Base-by-base conservation (phyloP, 1,284 basidiomycete species). In the Hymenochaete sp. region DNA sequence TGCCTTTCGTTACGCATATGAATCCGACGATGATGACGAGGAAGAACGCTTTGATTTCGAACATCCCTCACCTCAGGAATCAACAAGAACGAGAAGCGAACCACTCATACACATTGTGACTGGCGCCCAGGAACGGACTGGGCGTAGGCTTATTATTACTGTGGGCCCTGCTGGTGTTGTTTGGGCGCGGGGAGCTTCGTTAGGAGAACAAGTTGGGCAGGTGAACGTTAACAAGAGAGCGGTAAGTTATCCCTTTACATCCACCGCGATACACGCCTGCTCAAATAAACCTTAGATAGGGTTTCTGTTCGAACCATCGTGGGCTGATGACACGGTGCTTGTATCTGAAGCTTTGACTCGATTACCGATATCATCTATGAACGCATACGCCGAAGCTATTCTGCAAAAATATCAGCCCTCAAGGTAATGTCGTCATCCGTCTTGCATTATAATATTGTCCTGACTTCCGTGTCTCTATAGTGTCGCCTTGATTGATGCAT, bases 1-100 rank as follows among this genome's bases (percentile, higher is more conserved):
- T 5, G 73, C 79, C 1, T 73, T 79, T 25, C 70, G 79, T 44
- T 70, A 82, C 49, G 73, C 72, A 27, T 62, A 80, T 41, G 79
- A 82, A 56, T 81, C 79, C 1, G 79, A 82, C 47, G 79, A 81
- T 9, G 73, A 80, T 53, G 77, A 82, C 48, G 76, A 80, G 52
- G 75, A 81, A 46, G 76, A 80, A 52, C 64, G 68, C n/a, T n/a
- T n/a, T n/a, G n/a, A n/a, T n/a, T n/a, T n/a, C n/a, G n/a, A n/a
- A n/a, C n/a, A n/a, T n/a, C n/a, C n/a, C n/a, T n/a, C n/a, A n/a
- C n/a, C n/a, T n/a, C n/a, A n/a, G n/a, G n/a, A n/a, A n/a, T n/a
- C n/a, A n/a, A n/a, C n/a, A n/a, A n/a, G n/a, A n/a, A n/a, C n/a
- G n/a, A n/a, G n/a, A n/a, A n/a, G n/a, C n/a, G n/a, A n/a, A n/a